Evolutionary conservation across 192 early-diverging fungal species (phyloP).

Genomic region (Umbelopsis sp.): DNA sequence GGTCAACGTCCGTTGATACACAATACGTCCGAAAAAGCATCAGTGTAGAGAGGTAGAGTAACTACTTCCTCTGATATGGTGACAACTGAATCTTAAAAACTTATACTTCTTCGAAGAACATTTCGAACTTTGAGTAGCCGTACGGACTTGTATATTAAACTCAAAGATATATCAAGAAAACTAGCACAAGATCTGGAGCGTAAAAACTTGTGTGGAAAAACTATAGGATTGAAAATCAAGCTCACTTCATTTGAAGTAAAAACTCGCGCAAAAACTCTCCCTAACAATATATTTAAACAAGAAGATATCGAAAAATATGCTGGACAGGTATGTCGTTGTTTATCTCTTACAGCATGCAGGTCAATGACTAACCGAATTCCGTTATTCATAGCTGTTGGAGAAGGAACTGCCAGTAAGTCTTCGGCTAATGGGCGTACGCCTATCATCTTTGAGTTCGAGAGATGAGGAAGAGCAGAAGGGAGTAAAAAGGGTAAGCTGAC

Average conservation of each 20-base stretch:
- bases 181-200: slow-evolving; percentile 47
- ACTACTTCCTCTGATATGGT: not conserved
- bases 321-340: slow-evolving; percentile 22
- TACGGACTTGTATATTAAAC: slow-evolving; percentile 41
- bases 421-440: slow-evolving; percentile 52
- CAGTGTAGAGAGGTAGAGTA: slow-evolving; percentile 46
- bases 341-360: not conserved
- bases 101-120: slow-evolving; percentile 35
- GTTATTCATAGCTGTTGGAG: slow-evolving; percentile 36
- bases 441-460: slow-evolving; percentile 31
- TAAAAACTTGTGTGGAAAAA: slow-evolving; percentile 44
- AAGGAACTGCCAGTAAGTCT: slow-evolving; percentile 52
- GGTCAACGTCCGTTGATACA: slow-evolving; percentile 40
- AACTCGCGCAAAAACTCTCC: slow-evolving; percentile 47
- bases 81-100: not conserved
- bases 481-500: slow-evolving; percentile 30
- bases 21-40: slow-evolving; percentile 52
- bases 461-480: slow-evolving; percentile 24
- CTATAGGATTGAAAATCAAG: slow-evolving; percentile 52
- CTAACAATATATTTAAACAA: slow-evolving; percentile 29
- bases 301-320: slow-evolving; percentile 37
- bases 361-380: not conserved
- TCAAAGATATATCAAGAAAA: slow-evolving; percentile 44
- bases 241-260: slow-evolving; percentile 42
- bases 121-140: slow-evolving; percentile 45